Evolutionary conservation across 176 grass and related monocot genomes (phyloP).

Genomic region (Typha latifolia): DNA sequence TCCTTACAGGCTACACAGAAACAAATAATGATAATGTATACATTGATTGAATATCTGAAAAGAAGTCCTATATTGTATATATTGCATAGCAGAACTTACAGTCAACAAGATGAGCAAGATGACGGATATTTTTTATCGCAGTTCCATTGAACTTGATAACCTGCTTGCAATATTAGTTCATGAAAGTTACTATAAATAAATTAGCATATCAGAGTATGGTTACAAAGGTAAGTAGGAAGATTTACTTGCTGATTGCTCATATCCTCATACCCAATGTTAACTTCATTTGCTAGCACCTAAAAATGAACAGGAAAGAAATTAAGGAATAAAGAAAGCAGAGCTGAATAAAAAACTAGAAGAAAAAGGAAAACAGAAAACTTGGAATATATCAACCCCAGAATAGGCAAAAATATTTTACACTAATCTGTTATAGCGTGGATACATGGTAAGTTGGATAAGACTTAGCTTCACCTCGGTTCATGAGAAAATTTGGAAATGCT

Average conservation of each 20-base stretch:
- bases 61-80: background rate
- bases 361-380: slow-evolving; percentile 14
- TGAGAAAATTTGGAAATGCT: no score
- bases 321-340: background rate
- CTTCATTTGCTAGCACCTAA: slow-evolving; percentile 76
- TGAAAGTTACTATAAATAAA: slow-evolving; percentile 12
- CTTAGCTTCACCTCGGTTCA: no score
- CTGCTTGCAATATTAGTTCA: slow-evolving; percentile 32
- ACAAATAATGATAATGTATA: slow-evolving; percentile 2
- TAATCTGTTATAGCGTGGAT: no score
- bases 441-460: no score
- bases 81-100: slow-evolving; percentile 42
- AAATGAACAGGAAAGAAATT: background rate
- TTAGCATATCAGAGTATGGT: slow-evolving; percentile 14
- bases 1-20: slow-evolving; percentile 63
- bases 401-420: background rate
- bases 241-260: slow-evolving; percentile 92
- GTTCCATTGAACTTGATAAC: slow-evolving; percentile 80
- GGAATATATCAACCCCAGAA: background rate
- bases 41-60: background rate
- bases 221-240: slow-evolving; percentile 4
- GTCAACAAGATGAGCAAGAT: slow-evolving; percentile 89
- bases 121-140: slow-evolving; percentile 80
- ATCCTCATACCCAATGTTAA: slow-evolving; percentile 86
- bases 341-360: background rate